Percentiles rank a stretch among this genome's conserved stretches.
phyloP scores from a whole-genome alignment of 2,329 filamentous ascomycete genomes.

The Colletotrichum aenigma region DNA sequence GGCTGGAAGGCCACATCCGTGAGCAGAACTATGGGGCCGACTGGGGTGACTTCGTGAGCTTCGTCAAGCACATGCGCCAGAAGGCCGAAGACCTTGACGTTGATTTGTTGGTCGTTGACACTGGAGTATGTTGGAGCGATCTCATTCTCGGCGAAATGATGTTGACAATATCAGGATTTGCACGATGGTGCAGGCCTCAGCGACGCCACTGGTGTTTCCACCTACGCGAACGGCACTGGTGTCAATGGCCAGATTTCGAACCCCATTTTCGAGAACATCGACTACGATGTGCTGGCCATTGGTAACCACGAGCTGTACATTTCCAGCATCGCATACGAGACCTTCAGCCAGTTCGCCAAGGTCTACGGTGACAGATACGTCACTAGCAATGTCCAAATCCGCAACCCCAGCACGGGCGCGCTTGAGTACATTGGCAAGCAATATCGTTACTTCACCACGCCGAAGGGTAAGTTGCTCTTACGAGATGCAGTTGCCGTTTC shows the following conservation, averaged over 20 bases:
- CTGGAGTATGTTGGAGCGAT: conserved; percentile 39
- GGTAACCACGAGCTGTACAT: conserved; percentile 71
- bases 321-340: conserved; percentile 65
- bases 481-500: background rate
- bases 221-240: conserved; percentile 3
- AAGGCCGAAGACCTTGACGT: conserved; percentile 61
- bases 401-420: conserved; percentile 39
- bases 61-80: conserved; percentile 63
- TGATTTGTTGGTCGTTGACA: conserved; percentile 65
- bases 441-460: conserved; percentile 48
- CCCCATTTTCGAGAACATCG: conserved; percentile 44
- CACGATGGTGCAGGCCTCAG: conserved; percentile 69
- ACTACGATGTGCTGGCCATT: conserved; percentile 48
- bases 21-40: conserved; percentile 69
- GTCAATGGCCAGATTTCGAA: conserved; percentile 61
- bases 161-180: conserved; percentile 49
- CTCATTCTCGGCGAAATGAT: conserved; percentile 5
- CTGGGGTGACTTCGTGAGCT: conserved; percentile 69
- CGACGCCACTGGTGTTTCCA: conserved; percentile 54
- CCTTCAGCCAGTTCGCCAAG: conserved; percentile 62
- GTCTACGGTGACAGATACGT: conserved; percentile 54
- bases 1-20: conserved; percentile 65
- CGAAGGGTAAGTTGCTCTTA: conserved; percentile 27
- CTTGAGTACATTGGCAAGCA: conserved; percentile 48
- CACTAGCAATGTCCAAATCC: conserved; percentile 50